Evolutionary conservation across 176 grass and related monocot genomes (phyloP).

Genomic region (Luzula sylvatica): DNA sequence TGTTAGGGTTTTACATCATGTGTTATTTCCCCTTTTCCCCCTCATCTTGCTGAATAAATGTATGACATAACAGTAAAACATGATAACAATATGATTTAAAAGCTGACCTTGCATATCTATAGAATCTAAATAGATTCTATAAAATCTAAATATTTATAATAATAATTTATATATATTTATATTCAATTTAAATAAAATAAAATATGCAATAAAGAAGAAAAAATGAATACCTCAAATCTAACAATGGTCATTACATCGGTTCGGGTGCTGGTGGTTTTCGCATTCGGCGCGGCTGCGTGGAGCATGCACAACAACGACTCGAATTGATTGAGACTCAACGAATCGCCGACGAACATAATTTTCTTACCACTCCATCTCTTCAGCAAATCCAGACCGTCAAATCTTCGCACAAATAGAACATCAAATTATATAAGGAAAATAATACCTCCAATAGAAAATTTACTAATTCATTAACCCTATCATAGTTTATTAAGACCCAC

Average conservation of each 20-base stretch:
- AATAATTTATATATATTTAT: not conserved
- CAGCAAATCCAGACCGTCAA: conserved; percentile 52
- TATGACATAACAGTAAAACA: too few relatives aligned
- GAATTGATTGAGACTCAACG: conserved; percentile 77
- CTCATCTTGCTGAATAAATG: too few relatives aligned
- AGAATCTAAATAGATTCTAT: too few relatives aligned
- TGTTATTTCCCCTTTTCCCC: too few relatives aligned
- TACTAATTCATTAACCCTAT: too few relatives aligned
- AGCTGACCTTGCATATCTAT: too few relatives aligned
- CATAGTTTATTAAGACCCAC: too few relatives aligned
- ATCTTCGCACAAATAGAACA: conserved; percentile 18
- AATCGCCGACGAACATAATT: conserved; percentile 93
- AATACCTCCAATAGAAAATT: too few relatives aligned
- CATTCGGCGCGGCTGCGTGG: conserved; percentile 36
- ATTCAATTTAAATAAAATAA: conserved; percentile 3
- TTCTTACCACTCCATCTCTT: conserved; percentile 56
- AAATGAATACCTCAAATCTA: conserved; percentile 37
- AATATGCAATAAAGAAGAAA: not conserved
- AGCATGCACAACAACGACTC: conserved; percentile 77
- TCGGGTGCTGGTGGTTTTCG: conserved; percentile 15
- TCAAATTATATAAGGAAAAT: not conserved
- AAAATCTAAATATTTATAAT: too few relatives aligned
- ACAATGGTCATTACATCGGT: conserved; percentile 22
- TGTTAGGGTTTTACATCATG: too few relatives aligned
- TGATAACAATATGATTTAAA: too few relatives aligned